phyloP scores from a whole-genome alignment of 768 basidiomycete species.

The Psilocybe sp. region DNA sequence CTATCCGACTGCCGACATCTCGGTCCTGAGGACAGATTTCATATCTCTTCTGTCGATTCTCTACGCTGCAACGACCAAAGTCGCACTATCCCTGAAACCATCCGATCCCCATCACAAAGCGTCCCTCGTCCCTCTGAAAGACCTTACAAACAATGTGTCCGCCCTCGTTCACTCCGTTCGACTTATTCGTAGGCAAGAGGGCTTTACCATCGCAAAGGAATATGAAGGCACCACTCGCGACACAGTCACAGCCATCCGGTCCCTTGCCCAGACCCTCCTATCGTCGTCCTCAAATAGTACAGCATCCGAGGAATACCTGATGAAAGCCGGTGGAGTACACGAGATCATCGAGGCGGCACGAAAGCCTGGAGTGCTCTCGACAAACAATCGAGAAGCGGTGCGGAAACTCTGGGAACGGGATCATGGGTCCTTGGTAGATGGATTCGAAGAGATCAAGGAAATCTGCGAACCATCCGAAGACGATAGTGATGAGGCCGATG shows the following conservation, averaged over 20 bases:
- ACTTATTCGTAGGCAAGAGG: conserved; percentile 43
- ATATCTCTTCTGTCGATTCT: conserved; percentile 56
- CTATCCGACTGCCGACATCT: conserved; percentile 25
- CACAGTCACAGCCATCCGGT: conserved; percentile 41
- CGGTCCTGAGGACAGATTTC: conserved; percentile 51
- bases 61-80: conserved; percentile 55
- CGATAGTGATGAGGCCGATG: conserved; percentile 28
- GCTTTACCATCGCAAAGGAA: conserved; percentile 45
- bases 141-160: conserved; percentile 46
- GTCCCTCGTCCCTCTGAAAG: conserved; percentile 48
- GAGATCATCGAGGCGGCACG: conserved; percentile 54
- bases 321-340: conserved; percentile 59
- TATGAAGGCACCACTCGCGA: conserved; percentile 34
- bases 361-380: conserved; percentile 45
- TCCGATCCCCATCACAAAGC: conserved; percentile 50
- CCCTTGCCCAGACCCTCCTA: conserved; percentile 44
- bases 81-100: conserved; percentile 63
- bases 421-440: conserved; percentile 59
- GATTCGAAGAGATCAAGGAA: conserved; percentile 51
- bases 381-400: conserved; percentile 58
- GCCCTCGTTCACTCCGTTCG: conserved; percentile 49
- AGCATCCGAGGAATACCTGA: conserved; percentile 46
- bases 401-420: conserved; percentile 48
- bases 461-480: conserved; percentile 43
- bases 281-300: conserved; percentile 12